A percentile compares a stretch with the other conserved stretches of the same genome.
These are phyloP conservation scores for Sclerotinia minor DNA, from an alignment of 2,329 filamentous ascomycete species.

Conservation along the genomic window DNA sequence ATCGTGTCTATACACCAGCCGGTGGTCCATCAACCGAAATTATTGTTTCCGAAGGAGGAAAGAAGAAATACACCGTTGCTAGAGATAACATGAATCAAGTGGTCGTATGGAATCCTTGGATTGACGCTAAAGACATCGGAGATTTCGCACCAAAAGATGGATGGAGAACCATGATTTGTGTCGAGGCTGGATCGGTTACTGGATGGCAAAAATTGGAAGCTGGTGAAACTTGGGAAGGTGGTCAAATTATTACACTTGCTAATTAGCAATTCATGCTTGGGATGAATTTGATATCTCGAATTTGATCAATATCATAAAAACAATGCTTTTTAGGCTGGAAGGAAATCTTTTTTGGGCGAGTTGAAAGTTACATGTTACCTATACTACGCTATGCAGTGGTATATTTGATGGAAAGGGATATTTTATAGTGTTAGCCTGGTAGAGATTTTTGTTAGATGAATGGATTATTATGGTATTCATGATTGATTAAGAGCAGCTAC, in stretches of 20 bases:
- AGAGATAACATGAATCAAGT: conserved; percentile 85
- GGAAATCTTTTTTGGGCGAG: not conserved
- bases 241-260: conserved; percentile 38
- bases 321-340: not conserved
- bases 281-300: conserved; percentile 1
- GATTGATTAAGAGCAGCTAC: not conserved
- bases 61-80: conserved; percentile 68
- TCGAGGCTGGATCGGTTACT: conserved; percentile 84
- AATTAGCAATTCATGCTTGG: conserved; percentile 13
- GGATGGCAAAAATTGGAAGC: conserved; percentile 83
- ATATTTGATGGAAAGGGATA: not conserved
- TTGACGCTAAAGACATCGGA: conserved; percentile 76
- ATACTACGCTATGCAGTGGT: not conserved
- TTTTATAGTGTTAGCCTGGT: not conserved
- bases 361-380: not conserved
- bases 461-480: not conserved
- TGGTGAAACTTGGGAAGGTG: conserved; percentile 66
- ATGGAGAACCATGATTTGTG: conserved; percentile 90
- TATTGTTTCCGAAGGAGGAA: conserved; percentile 61
- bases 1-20: conserved; percentile 80
- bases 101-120: conserved; percentile 97
- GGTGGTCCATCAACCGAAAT: conserved; percentile 60
- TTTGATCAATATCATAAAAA: conserved; percentile 11
- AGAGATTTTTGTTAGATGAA: not conserved
- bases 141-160: conserved; percentile 90